Percentiles rank a stretch among this genome's conserved stretches.
phyloP scores from a whole-genome alignment of 2,329 filamentous ascomycete species.

The Nemania serpens region DNA sequence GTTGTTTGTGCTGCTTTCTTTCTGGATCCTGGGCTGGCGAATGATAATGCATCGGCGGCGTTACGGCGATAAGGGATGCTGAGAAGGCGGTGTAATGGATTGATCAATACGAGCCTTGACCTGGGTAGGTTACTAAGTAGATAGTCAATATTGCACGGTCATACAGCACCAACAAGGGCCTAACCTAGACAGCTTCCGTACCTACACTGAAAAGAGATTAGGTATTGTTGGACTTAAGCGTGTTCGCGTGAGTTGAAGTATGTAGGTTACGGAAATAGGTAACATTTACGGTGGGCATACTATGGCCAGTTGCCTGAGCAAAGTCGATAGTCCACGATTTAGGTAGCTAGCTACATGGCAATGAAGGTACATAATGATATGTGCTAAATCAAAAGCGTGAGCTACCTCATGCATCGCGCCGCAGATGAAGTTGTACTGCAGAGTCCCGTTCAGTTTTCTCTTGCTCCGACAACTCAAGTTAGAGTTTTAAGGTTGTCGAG shows the following conservation, averaged over 20 bases:
- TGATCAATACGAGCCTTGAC: not conserved
- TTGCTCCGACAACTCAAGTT: too few species aligned
- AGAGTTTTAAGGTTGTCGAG: not conserved
- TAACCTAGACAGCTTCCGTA: too few species aligned
- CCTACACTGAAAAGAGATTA: conserved; percentile 8
- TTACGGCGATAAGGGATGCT: conserved; percentile 14
- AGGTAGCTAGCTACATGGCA: not conserved
- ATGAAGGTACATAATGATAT: too few species aligned
- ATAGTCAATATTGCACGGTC: too few species aligned
- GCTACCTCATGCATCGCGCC: not conserved
- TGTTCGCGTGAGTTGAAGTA: not conserved
- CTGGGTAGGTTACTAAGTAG: too few species aligned
- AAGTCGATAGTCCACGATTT: too few species aligned
- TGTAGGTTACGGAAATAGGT: not conserved
- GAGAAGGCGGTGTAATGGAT: conserved; percentile 10
- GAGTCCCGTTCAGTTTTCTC: not conserved
- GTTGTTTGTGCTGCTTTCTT: conserved; percentile 3
- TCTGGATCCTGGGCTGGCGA: conserved; percentile 1
- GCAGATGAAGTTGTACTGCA: not conserved
- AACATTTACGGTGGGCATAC: too few species aligned
- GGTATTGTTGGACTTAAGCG: not conserved
- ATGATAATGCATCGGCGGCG: conserved; percentile 25
- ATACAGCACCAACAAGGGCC: too few species aligned
- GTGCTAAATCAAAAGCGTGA: too few species aligned
- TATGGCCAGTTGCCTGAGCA: too few species aligned